Percentiles rank a stretch among this genome's conserved stretches.
Evolutionary conservation across 2,329 filamentous ascomycete species (phyloP).

Genomic region (Elsinoe australis): DNA sequence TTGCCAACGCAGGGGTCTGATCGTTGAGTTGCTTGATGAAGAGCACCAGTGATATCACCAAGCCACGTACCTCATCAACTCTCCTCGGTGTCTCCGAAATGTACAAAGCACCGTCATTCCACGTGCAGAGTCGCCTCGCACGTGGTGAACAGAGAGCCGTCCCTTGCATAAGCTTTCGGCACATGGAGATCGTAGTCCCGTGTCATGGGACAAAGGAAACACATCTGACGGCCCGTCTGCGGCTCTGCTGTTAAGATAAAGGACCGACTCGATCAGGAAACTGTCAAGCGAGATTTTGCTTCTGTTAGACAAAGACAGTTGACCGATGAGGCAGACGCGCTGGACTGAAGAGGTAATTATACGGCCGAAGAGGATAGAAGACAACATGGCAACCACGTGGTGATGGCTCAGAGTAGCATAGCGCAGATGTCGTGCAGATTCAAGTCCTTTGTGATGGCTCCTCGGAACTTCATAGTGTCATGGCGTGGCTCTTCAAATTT

Average conservation of each 20-base stretch:
- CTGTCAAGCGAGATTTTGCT: not conserved
- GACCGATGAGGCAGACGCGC: not conserved
- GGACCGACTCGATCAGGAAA: not conserved
- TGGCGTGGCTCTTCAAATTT: not conserved
- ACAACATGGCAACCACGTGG: not conserved
- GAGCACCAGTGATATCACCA: not conserved
- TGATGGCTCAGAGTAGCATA: not conserved
- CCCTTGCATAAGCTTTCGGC: not conserved
- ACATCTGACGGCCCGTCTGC: not conserved
- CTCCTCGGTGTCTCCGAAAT: not conserved
- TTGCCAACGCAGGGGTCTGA: no score
- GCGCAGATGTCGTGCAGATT: not conserved
- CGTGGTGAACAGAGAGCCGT: not conserved
- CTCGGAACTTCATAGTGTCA: not conserved
- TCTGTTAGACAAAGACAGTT: not conserved
- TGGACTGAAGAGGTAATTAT: not conserved
- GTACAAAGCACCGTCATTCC: not conserved
- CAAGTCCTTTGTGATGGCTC: not conserved
- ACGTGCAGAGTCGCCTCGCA: not conserved
- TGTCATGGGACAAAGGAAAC: not conserved
- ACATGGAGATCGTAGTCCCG: not conserved
- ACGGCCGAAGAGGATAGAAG: not conserved
- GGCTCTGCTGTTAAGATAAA: not conserved
- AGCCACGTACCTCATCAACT: conserved; percentile 3
- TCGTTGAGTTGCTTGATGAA: no score